These are phyloP conservation scores for Nemania abortiva DNA, from an alignment of 2,329 filamentous ascomycete genomes.

Conservation along the genomic window DNA sequence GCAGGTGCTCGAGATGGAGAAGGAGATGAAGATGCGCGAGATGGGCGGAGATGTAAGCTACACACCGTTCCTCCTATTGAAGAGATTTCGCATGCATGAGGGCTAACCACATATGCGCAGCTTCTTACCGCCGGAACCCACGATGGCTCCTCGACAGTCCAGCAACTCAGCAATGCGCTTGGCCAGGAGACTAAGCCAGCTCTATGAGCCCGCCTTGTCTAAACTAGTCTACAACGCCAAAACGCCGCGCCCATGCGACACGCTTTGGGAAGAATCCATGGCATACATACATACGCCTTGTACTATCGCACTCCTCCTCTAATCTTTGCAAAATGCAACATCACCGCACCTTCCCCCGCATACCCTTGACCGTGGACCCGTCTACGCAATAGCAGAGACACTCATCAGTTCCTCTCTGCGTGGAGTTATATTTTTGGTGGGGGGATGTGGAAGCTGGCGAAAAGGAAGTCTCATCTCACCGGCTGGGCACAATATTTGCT, in stretches of 20 bases:
- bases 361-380: background rate
- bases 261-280: slow-evolving; percentile 2
- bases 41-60: slow-evolving; percentile 76
- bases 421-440: slow-evolving; percentile 26
- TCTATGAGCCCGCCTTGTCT: slow-evolving; percentile 55
- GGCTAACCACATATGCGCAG: slow-evolving; percentile 41
- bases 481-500: slow-evolving; percentile 27
- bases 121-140: slow-evolving; percentile 62
- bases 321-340: slow-evolving; percentile 22
- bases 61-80: background rate
- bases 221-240: background rate
- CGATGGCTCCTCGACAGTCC: slow-evolving; percentile 57
- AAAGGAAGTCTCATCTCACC: slow-evolving; percentile 41
- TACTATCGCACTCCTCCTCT: slow-evolving; percentile 32
- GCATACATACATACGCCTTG: slow-evolving; percentile 23
- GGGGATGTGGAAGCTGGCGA: slow-evolving; percentile 23
- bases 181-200: slow-evolving; percentile 63
- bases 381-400: slow-evolving; percentile 13
- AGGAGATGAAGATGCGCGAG: slow-evolving; percentile 96
- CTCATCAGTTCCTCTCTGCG: slow-evolving; percentile 16
- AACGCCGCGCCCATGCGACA: background rate
- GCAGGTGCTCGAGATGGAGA: slow-evolving; percentile 96
- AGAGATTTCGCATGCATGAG: background rate
- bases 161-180: slow-evolving; percentile 64
- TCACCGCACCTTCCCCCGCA: slow-evolving; percentile 13